Conservation (phyloP, 2,329 filamentous ascomycete genomes). For the Dothidotthia symphoricarpi region DNA sequence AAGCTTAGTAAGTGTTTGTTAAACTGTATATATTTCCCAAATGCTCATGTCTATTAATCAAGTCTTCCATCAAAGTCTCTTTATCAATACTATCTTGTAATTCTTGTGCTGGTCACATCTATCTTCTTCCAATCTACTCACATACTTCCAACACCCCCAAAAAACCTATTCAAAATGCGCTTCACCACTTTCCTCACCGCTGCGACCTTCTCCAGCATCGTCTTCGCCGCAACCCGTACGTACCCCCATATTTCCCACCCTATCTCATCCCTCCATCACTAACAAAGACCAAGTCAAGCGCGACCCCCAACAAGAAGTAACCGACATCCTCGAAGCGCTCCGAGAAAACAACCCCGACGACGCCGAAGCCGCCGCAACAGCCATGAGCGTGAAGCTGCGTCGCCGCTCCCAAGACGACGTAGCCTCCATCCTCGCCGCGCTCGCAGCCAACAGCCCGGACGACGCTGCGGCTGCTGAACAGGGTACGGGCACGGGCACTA, state of each 20-base stretch:
- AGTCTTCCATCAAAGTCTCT: background rate
- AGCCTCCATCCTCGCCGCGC: conserved; percentile 17
- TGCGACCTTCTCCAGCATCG: conserved; percentile 26
- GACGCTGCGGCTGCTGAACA: conserved; percentile 20
- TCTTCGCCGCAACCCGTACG: conserved; percentile 26
- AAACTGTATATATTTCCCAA: background rate
- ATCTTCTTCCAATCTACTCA: conserved; percentile 10
- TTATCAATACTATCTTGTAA: conserved; percentile 15
- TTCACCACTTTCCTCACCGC: conserved; percentile 28
- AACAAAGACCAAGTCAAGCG: conserved; percentile 10
- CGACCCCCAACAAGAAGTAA: conserved; percentile 23
- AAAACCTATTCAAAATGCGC: conserved; percentile 25
- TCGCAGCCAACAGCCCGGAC: conserved; percentile 16
- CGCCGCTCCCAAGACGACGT: conserved; percentile 17
- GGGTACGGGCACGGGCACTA: too few species aligned
- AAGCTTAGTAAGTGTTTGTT: conserved; percentile 8
- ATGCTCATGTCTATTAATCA: background rate
- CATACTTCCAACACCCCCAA: conserved; percentile 3
- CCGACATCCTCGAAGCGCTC: conserved; percentile 29
- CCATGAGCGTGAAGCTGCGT: conserved; percentile 28
- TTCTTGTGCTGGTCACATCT: conserved; percentile 33
- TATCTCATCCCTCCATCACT: background rate
- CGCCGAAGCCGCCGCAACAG: conserved; percentile 23
- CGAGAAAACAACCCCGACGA: conserved; percentile 30
- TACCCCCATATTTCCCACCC: background rate